A percentile compares a stretch with the other conserved stretches of the same genome.
phyloP scores from a whole-genome alignment of 176 grass and related monocot species.

The Triticum urartu region DNA sequence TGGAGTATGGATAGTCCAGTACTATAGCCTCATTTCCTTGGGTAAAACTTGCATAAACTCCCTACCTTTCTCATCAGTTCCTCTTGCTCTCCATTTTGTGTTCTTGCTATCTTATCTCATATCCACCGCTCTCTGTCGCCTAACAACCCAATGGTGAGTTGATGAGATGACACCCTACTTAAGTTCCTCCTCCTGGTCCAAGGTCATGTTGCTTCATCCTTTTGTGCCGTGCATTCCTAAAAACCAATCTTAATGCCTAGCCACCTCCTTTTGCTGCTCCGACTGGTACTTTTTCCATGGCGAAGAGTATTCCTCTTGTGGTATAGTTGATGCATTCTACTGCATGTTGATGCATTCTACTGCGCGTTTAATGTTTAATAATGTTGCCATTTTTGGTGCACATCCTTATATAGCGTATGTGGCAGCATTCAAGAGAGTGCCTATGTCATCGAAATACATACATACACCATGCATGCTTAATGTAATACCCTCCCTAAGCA shows the following conservation, averaged over 20 bases:
- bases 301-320: not conserved
- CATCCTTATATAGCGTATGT: not conserved
- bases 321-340: not conserved
- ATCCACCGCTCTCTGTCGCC: not conserved
- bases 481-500: not conserved
- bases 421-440: not conserved
- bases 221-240: not conserved
- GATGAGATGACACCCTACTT: not conserved
- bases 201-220: not conserved
- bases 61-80: not conserved
- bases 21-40: not conserved
- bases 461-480: not conserved
- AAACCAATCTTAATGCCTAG: not conserved
- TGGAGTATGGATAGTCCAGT: constrained; percentile 5
- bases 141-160: not conserved
- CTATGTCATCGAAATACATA: not conserved
- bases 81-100: not conserved
- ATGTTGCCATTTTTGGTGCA: not conserved
- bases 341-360: not conserved
- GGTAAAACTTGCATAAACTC: not conserved
- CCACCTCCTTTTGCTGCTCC: not conserved
- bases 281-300: not conserved
- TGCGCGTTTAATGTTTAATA: not conserved
- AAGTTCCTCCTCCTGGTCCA: not conserved
- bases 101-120: not conserved